A percentile compares a stretch with the other conserved stretches of the same genome.
Conservation (phyloP, 2,329 filamentous ascomycete species). For the Exophiala viscosa region DNA sequence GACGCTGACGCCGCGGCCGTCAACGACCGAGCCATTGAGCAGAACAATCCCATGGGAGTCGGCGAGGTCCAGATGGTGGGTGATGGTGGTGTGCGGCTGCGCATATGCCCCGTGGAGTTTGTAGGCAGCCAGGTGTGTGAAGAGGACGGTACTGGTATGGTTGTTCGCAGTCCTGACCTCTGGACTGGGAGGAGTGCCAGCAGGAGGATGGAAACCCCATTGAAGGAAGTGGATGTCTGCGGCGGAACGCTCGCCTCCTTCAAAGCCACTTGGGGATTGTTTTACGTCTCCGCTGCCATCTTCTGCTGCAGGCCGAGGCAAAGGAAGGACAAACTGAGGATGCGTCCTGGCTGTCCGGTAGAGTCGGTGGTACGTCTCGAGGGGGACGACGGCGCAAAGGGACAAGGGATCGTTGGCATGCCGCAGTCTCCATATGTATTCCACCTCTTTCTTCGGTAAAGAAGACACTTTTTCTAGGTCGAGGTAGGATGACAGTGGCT, state of each 20-base stretch:
- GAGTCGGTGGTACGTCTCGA: slow-evolving; percentile 70
- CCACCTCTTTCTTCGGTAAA: slow-evolving; percentile 77
- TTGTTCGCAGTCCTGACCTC: slow-evolving; percentile 44
- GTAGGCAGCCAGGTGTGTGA: slow-evolving; percentile 90
- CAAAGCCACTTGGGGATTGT: slow-evolving; percentile 32
- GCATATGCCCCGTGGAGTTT: slow-evolving; percentile 87
- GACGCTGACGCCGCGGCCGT: slow-evolving; percentile 70
- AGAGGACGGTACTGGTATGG: slow-evolving; percentile 71
- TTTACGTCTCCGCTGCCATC: slow-evolving; percentile 24
- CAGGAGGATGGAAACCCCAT: slow-evolving; percentile 78
- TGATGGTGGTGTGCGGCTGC: slow-evolving; percentile 87
- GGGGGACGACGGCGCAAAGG: slow-evolving; percentile 78
- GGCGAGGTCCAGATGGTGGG: slow-evolving; percentile 80
- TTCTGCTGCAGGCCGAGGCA: slow-evolving; percentile 50
- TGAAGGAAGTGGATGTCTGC: slow-evolving; percentile 96
- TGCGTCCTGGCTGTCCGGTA: slow-evolving; percentile 66
- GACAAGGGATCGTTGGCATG: slow-evolving; percentile 69
- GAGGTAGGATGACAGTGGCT: slow-evolving; percentile 65
- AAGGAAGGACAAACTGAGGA: slow-evolving; percentile 86
- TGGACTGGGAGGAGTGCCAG: slow-evolving; percentile 25
- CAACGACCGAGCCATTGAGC: slow-evolving; percentile 76
- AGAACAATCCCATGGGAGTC: slow-evolving; percentile 73
- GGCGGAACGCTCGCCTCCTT: slow-evolving; percentile 50
- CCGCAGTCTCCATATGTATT: slow-evolving; percentile 83
- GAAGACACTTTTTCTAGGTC: slow-evolving; percentile 72